Evolutionary conservation across 2,329 filamentous ascomycete species (phyloP).

Genomic region (Aspergillus fijiensis): DNA sequence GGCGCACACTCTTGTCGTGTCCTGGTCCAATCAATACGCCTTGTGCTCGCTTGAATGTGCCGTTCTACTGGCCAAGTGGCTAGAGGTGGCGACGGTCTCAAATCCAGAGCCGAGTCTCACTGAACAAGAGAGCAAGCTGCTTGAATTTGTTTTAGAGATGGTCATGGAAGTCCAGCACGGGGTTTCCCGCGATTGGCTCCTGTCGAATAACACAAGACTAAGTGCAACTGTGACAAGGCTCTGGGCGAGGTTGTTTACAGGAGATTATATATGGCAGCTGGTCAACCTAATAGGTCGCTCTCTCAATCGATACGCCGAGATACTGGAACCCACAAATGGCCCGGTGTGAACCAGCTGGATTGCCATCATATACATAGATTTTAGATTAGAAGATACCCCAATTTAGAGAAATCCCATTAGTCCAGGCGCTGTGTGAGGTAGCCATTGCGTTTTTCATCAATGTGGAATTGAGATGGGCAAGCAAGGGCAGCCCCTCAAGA

Average conservation of each 20-base stretch:
- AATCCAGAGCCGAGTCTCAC: constrained; percentile 28
- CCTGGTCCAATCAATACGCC: constrained; percentile 59
- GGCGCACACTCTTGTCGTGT: constrained; percentile 55
- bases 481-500: background rate
- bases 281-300: constrained; percentile 37
- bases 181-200: constrained; percentile 30
- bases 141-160: constrained; percentile 40
- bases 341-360: background rate
- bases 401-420: background rate
- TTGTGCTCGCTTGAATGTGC: constrained; percentile 57
- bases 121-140: constrained; percentile 33
- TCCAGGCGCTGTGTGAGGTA: background rate
- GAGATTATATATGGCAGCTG: constrained; percentile 40
- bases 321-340: constrained; percentile 22
- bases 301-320: constrained; percentile 34
- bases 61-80: constrained; percentile 53
- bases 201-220: constrained; percentile 33
- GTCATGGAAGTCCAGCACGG: constrained; percentile 37
- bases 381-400: background rate
- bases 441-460: background rate
- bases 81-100: constrained; percentile 31
- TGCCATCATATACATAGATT: background rate
- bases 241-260: constrained; percentile 37
- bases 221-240: constrained; percentile 34
- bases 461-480: background rate